Percentiles rank a stretch among this genome's conserved stretches.
phyloP scores from a whole-genome alignment of 164 flowering plant species.

The Macadamia tetraphylla region DNA sequence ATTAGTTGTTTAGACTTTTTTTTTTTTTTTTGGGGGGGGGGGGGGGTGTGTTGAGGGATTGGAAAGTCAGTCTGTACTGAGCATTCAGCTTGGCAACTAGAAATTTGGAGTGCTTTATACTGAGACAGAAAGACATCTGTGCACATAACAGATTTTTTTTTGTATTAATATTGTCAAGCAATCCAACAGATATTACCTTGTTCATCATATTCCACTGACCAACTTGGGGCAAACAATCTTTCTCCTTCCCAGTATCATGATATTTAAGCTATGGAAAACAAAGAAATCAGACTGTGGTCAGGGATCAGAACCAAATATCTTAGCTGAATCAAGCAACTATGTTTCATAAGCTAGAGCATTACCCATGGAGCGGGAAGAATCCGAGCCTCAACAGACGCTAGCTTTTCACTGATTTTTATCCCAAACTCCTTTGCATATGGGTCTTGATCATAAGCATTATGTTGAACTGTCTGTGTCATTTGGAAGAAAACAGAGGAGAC shows the following conservation, averaged over 20 bases:
- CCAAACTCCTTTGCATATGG: slow-evolving; percentile 81
- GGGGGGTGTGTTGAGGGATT: neutral
- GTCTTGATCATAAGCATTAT: slow-evolving; percentile 65
- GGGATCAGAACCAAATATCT: slow-evolving; percentile 1
- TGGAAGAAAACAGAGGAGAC: neutral
- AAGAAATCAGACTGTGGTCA: slow-evolving; percentile 4
- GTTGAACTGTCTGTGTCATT: slow-evolving; percentile 55
- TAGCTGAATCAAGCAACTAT: slow-evolving; percentile 1
- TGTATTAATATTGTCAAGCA: no score
- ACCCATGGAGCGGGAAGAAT: slow-evolving; percentile 90
- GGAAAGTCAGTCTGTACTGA: neutral
- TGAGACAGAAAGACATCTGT: neutral
- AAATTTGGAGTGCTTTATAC: neutral
- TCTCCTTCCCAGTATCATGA: slow-evolving; percentile 74
- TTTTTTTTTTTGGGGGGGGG: neutral
- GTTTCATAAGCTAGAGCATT: slow-evolving; percentile 11
- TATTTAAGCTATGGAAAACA: slow-evolving; percentile 55
- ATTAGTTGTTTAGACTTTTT: neutral
- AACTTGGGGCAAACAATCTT: slow-evolving; percentile 79
- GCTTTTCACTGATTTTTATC: slow-evolving; percentile 65
- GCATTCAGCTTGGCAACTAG: neutral
- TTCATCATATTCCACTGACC: slow-evolving; percentile 95
- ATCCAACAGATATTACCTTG: slow-evolving; percentile 37
- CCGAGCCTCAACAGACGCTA: slow-evolving; percentile 74
- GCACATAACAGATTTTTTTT: neutral